A percentile compares a stretch with the other conserved stretches of the same genome.
Evolutionary conservation across 1,139 yeast species (phyloP).

Genomic region (Candida tetrigidarum): DNA sequence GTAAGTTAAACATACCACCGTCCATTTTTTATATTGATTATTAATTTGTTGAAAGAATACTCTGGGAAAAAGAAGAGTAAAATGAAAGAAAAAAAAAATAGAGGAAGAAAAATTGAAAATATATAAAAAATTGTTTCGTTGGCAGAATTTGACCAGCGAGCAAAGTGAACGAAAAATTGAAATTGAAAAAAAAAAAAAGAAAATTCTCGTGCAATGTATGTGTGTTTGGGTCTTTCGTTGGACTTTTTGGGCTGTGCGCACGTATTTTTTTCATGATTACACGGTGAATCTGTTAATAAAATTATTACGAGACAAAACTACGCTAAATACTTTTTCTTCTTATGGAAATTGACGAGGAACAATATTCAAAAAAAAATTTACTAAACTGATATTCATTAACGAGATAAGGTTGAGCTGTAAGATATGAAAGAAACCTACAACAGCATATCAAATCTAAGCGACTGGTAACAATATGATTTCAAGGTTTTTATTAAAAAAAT

Average conservation of each 20-base stretch:
- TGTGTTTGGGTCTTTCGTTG: conserved; percentile 4
- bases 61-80: conserved; percentile 5
- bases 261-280: conserved; percentile 2
- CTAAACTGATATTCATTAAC: neutral
- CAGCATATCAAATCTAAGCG: too few relatives aligned
- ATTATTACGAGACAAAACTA: neutral
- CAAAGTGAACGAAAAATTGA: conserved; percentile 9
- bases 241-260: conserved; percentile 6
- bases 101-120: conserved; percentile 16
- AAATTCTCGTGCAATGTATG: conserved; percentile 2
- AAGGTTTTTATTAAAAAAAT: too few relatives aligned
- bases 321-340: neutral
- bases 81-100: conserved; percentile 10
- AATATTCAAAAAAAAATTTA: neutral
- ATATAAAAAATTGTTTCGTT: conserved; percentile 10
- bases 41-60: conserved; percentile 6
- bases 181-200: neutral
- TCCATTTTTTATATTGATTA: conserved; percentile 37
- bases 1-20: conserved; percentile 45
- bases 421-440: too few relatives aligned
- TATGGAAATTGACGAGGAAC: neutral
- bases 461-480: too few relatives aligned
- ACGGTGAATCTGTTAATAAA: neutral
- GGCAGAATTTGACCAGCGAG: conserved; percentile 6
- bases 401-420: too few relatives aligned